A percentile compares a stretch with the other conserved stretches of the same genome.
Evolutionary conservation across 306 rosid genomes (phyloP).

Genomic region (Prunus fruticosa): DNA sequence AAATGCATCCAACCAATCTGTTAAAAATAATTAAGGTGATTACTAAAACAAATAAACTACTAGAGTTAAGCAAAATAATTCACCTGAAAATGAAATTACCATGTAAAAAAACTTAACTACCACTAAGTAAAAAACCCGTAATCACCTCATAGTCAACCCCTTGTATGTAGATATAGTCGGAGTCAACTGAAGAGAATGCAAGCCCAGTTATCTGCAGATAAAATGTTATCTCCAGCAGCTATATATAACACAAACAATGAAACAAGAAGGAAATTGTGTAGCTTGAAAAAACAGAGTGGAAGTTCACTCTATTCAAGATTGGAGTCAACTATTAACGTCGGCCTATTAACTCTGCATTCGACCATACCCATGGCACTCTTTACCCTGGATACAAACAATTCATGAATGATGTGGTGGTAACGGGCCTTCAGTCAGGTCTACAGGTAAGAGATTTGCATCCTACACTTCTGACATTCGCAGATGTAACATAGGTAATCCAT

Average conservation of each 20-base stretch:
- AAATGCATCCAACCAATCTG: not conserved
- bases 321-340: not conserved
- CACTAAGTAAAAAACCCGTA: not conserved
- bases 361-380: not conserved
- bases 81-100: not conserved
- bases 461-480: not conserved
- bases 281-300: conserved; percentile 1
- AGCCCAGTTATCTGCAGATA: conserved; percentile 78
- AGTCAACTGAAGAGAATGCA: conserved; percentile 68
- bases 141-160: conserved; percentile 92
- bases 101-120: not conserved
- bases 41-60: not conserved
- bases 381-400: not conserved
- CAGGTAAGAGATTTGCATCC: not conserved
- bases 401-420: not conserved
- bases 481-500: not conserved
- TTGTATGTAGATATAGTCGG: conserved; percentile 71
- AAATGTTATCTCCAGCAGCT: conserved; percentile 11
- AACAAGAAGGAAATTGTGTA: not conserved
- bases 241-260: conserved; percentile 1
- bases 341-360: not conserved
- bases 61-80: not conserved
- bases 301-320: conserved; percentile 11
- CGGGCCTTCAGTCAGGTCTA: not conserved
- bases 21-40: not conserved